Evolutionary conservation across 805 yeast genomes (phyloP).

Genomic region (Cyberlindnera xylosilytica): DNA sequence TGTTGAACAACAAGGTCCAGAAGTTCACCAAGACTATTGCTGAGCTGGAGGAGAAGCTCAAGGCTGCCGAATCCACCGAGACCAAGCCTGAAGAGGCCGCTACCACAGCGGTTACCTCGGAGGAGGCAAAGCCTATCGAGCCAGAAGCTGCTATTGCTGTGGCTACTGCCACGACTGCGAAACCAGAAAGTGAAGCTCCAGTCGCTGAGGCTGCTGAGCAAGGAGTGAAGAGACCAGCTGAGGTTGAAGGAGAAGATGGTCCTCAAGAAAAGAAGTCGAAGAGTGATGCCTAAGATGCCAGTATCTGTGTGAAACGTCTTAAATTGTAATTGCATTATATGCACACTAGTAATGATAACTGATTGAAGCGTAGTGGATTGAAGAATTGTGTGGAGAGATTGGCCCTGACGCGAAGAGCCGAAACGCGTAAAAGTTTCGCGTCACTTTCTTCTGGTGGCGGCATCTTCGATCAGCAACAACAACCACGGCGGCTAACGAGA

Average conservation of each 20-base stretch:
- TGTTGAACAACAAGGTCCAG: constrained; percentile 41
- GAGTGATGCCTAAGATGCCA: constrained; percentile 15
- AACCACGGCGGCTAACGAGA: no score
- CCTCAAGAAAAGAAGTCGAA: constrained; percentile 31
- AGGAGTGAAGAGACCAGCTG: constrained; percentile 25
- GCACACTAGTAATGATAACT: not conserved
- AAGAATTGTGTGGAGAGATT: no score
- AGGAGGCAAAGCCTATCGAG: not conserved
- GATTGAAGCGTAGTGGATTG: no score
- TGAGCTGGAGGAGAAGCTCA: constrained; percentile 26
- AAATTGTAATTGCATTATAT: not conserved
- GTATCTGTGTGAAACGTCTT: no score
- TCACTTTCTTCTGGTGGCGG: no score
- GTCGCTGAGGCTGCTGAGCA: constrained; percentile 12
- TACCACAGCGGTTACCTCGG: no score
- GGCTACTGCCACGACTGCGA: no score
- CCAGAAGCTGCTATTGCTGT: not conserved
- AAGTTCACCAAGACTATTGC: constrained; percentile 36
- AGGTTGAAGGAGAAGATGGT: constrained; percentile 23
- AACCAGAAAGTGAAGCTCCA: no score
- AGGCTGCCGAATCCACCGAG: not conserved
- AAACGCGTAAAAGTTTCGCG: no score
- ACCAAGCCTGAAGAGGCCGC: no score
- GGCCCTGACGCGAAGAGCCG: no score
- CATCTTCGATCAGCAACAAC: no score